A percentile compares a stretch with the other conserved stretches of the same genome.
phyloP scores from a whole-genome alignment of 352 stramenopile species.

The Phytophthora parvispora region DNA sequence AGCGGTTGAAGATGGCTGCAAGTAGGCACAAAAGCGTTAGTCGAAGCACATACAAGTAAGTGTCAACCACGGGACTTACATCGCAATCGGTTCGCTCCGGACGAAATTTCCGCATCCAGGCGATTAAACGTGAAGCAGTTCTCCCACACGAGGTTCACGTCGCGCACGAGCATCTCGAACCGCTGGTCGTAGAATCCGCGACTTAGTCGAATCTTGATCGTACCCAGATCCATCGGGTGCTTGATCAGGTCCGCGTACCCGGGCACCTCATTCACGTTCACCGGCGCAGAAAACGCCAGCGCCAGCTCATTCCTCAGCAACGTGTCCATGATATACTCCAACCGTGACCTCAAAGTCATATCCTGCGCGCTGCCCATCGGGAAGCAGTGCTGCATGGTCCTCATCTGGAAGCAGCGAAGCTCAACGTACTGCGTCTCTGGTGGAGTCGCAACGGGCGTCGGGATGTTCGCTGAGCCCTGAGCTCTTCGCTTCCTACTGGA shows the following conservation, averaged over 20 bases:
- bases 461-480: slow-evolving; percentile 9
- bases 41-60: slow-evolving; percentile 5
- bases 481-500: slow-evolving; percentile 60
- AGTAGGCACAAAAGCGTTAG: slow-evolving; percentile 2
- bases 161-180: slow-evolving; percentile 61
- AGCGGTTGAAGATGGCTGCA: slow-evolving; percentile 80
- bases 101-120: slow-evolving; percentile 83
- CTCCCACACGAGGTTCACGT: slow-evolving; percentile 85
- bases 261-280: slow-evolving; percentile 74
- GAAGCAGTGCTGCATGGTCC: slow-evolving; percentile 35
- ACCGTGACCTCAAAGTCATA: slow-evolving; percentile 55
- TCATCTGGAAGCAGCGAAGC: slow-evolving; percentile 71
- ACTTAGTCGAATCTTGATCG: slow-evolving; percentile 83
- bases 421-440: slow-evolving; percentile 50
- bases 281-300: slow-evolving; percentile 71
- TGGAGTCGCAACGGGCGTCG: slow-evolving; percentile 8
- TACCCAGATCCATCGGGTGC: slow-evolving; percentile 94
- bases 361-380: slow-evolving; percentile 44
- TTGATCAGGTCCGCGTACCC: slow-evolving; percentile 80
- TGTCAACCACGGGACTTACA: slow-evolving; percentile 56
- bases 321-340: slow-evolving; percentile 72
- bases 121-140: slow-evolving; percentile 91
- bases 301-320: slow-evolving; percentile 78
- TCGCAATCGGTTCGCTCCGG: slow-evolving; percentile 76
- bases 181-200: slow-evolving; percentile 71